Base-by-base conservation (phyloP, 2,329 filamentous ascomycete species). In the Nemania sp. region DNA sequence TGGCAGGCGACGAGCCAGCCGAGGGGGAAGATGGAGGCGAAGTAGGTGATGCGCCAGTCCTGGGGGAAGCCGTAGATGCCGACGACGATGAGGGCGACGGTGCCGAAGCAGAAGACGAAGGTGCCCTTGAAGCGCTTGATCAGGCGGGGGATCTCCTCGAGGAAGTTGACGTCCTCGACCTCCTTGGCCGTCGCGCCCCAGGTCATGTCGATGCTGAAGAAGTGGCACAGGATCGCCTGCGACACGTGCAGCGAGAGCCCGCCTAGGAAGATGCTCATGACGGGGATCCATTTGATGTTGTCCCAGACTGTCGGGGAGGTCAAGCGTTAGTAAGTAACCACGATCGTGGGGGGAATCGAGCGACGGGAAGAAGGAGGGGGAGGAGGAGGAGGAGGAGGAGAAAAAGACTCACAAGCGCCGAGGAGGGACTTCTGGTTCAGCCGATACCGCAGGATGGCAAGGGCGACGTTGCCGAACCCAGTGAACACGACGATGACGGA, bases 1-100 rank as follows among this genome's bases (percentile, higher is more conserved):
- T 88, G 84, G 39, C 77, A 78, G 46, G 79, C 73, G 11, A 87
- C 75, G 39, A 85, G 75, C 40, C 77, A 79, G 20, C 73, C 74
- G 21, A 89, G 72, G 20, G 87, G 86, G 67, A 79, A 86, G 70
- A 89, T 85, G 57, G 85, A 83, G 13, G 83, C 80, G 66, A 89
- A 83, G 55, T 78, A 71, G 18, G 74, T 75, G 70, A 89, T 88
- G 62, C 76, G 77, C 84, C 85, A 90, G 20, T 68, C 60, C 34
- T 61, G 45, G n/a, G 73, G 73, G 54, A 75, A 74, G 7, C 46
- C 69, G 46, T 63, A 68, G 18, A 56, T 47, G 32, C 68, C 73
- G 59, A 68, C 71, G 46, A 74, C 13, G 39, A 75, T 67, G 46
- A 75, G 68, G 20, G 62, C 73, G 11, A 65, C 65, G 59, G 70